These are phyloP conservation scores for Alternaria triticimaculans DNA, from an alignment of 2,329 filamentous ascomycete genomes.

Conservation along the genomic window DNA sequence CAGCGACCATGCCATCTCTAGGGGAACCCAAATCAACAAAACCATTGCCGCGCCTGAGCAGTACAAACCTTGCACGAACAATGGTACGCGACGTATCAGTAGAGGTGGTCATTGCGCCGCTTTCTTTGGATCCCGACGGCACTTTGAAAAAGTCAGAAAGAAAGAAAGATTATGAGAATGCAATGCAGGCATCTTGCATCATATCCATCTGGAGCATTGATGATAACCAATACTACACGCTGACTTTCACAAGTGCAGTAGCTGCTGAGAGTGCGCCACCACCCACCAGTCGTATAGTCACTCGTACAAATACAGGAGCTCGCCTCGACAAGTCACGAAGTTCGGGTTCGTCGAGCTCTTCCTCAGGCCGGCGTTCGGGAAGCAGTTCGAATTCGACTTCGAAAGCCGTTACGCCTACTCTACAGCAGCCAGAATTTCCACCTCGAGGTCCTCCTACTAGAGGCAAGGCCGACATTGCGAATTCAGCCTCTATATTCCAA, in stretches of 20 bases:
- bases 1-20: constrained; percentile 13
- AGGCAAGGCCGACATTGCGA: constrained; percentile 55
- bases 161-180: constrained; percentile 26
- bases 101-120: constrained; percentile 69
- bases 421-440: constrained; percentile 68
- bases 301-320: constrained; percentile 47
- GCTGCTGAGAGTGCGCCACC: constrained; percentile 21
- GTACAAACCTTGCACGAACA: constrained; percentile 47
- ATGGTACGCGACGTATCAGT: constrained; percentile 67
- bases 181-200: constrained; percentile 74
- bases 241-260: constrained; percentile 72
- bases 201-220: constrained; percentile 77
- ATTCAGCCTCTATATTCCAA: constrained; percentile 70
- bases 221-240: constrained; percentile 71
- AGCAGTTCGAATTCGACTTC: constrained; percentile 46
- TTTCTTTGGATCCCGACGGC: constrained; percentile 16
- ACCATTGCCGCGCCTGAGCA: constrained; percentile 38
- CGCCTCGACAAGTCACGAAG: constrained; percentile 43
- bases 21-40: constrained; percentile 7
- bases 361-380: constrained; percentile 41
- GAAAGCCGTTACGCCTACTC: constrained; percentile 59
- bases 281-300: constrained; percentile 51
- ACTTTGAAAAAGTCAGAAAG: constrained; percentile 19
- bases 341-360: constrained; percentile 52
- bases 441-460: constrained; percentile 70